Evolutionary conservation across 2,329 filamentous ascomycete genomes (phyloP).

Genomic region (Periconia sp.): DNA sequence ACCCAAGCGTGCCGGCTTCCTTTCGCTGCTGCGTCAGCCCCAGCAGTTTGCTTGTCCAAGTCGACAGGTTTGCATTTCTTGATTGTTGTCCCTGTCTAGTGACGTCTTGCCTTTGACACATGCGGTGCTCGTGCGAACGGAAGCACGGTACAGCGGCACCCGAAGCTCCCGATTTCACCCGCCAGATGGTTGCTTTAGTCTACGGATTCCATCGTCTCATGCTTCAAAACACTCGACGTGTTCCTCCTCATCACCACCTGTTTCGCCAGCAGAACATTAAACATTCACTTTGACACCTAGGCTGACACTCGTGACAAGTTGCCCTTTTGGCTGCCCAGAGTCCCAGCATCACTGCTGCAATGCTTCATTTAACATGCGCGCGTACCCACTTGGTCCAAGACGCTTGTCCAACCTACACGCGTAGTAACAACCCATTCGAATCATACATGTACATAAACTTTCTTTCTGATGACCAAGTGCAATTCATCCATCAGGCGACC

Average conservation of each 20-base stretch:
- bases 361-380: background rate
- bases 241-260: background rate
- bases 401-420: background rate
- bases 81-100: conserved; percentile 1
- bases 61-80: background rate
- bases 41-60: background rate
- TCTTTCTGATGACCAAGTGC: no score
- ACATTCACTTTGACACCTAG: background rate
- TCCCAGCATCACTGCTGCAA: background rate
- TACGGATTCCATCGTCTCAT: background rate
- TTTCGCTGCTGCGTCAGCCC: background rate
- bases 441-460: no score
- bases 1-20: conserved; percentile 14
- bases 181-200: background rate
- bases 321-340: background rate
- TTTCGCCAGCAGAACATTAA: background rate
- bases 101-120: background rate
- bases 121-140: background rate
- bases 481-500: background rate
- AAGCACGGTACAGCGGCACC: background rate
- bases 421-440: background rate
- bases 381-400: background rate
- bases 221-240: background rate
- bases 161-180: background rate
- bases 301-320: background rate